Evolutionary conservation across 2,329 filamentous ascomycete species (phyloP), one percentile per base, ranked within the genome.

Genomic region (Pseudocercospora musae): DNA sequence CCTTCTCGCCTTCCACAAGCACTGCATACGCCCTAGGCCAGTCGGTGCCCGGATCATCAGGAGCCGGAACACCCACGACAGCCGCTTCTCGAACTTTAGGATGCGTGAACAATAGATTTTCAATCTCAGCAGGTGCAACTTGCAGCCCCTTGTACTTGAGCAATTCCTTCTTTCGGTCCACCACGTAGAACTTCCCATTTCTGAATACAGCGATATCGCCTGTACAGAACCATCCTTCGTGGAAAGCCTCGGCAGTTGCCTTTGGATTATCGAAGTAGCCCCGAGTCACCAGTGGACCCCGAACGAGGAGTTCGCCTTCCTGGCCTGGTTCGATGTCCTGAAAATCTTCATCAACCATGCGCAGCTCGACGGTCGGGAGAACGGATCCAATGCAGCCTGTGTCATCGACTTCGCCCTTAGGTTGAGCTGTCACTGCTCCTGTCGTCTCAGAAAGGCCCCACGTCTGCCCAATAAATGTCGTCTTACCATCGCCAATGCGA

Each of bases 121-220:
- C 79, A 2, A 81, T 73, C 60, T 81, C 79, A 3, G 79, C 78
- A 1, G 79, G 79, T 2, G 79, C 75, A 0, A 81, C 78, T 63
- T 81, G 79, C 63, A 81, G 78, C 27, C 72, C 73, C 60, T 74
- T 73, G 62, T 75, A 74, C 53, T 89, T 85, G 68, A 87, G 85
- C 52, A 87, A 72, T 75, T 87, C 85, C 80, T 76, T 76, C 62
- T 74, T 75, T 18, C 92, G 88, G 73, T 96, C 93, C 0, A 93
- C 96, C 73, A 96, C 93, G 78, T 88, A 96, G 70, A 96, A 91
- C 71, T 95, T 90, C n/a, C 89, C 90, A 60, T 89, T 82, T 6
- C 83, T 95, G 90, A 70, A 89, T 83, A 69, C 89, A 1, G 90
- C 90, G 29, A 96, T 87, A 71, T 96, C 93, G 0, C 92, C 92